A percentile compares a stretch with the other conserved stretches of the same genome.
phyloP scores from a whole-genome alignment of 2,329 filamentous ascomycete species.

The Apiospora arundinis region DNA sequence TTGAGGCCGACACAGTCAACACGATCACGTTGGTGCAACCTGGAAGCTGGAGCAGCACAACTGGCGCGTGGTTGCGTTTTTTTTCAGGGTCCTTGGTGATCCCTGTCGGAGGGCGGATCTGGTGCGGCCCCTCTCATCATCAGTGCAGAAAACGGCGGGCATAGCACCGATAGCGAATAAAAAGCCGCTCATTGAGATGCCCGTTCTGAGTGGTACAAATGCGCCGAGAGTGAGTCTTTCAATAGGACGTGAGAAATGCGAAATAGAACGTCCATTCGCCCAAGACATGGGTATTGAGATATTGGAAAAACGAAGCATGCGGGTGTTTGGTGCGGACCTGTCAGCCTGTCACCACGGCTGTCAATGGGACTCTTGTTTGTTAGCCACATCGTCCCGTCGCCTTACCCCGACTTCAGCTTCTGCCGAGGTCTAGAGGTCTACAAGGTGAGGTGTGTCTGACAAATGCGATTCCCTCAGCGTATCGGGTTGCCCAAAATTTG shows the following conservation, averaged over 20 bases:
- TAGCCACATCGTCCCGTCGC: not conserved
- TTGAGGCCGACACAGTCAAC: not conserved
- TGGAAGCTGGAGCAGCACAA: not conserved
- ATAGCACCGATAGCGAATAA: slow-evolving; percentile 9
- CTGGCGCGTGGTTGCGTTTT: not conserved
- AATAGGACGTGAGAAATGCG: not conserved
- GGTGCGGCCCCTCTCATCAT: not conserved
- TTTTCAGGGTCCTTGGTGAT: slow-evolving; percentile 17
- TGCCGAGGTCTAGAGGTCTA: slow-evolving; percentile 2
- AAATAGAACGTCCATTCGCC: not conserved
- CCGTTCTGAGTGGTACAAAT: not conserved
- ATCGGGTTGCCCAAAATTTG: slow-evolving; percentile 1
- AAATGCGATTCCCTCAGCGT: not conserved
- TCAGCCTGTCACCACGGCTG: not conserved
- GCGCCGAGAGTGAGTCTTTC: not conserved
- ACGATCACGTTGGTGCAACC: not conserved
- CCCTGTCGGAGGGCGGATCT: slow-evolving; percentile 4
- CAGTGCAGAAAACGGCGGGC: slow-evolving; percentile 11
- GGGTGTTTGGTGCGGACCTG: not conserved
- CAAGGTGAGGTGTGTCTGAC: not conserved
- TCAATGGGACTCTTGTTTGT: not conserved
- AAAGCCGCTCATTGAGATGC: not conserved
- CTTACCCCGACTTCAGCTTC: not conserved
- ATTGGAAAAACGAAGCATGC: not conserved
- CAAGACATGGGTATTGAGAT: not conserved